A percentile compares a stretch with the other conserved stretches of the same genome.
These are phyloP conservation scores for Pyronema domesticum DNA, from an alignment of 495 filamentous ascomycete species.

Conservation along the genomic window DNA sequence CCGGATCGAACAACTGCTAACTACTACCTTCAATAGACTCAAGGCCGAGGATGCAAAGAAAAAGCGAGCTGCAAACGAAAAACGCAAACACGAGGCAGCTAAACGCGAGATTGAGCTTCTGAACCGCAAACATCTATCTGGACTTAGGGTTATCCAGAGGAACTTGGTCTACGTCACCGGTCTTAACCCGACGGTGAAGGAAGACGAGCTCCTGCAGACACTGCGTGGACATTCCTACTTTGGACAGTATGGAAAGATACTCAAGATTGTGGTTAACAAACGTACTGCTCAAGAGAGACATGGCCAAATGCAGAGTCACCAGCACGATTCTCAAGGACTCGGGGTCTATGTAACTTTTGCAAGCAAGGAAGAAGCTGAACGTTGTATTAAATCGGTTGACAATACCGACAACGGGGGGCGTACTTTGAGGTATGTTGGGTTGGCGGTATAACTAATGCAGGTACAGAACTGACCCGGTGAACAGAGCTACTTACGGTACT, in stretches of 20 bases:
- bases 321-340: slow-evolving; percentile 52
- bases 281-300: slow-evolving; percentile 28
- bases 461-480: not conserved
- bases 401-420: slow-evolving; percentile 80
- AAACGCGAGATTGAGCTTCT: slow-evolving; percentile 89
- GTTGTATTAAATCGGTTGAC: slow-evolving; percentile 81
- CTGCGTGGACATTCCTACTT: slow-evolving; percentile 82
- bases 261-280: slow-evolving; percentile 97
- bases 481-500: slow-evolving; percentile 81
- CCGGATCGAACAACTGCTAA: not conserved
- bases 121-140: slow-evolving; percentile 84
- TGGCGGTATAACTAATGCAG: not conserved
- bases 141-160: slow-evolving; percentile 89
- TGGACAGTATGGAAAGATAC: slow-evolving; percentile 94
- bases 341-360: slow-evolving; percentile 96
- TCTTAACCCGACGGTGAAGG: slow-evolving; percentile 70
- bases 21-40: slow-evolving; percentile 32
- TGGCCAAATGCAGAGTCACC: slow-evolving; percentile 43
- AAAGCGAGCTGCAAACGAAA: slow-evolving; percentile 76
- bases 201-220: slow-evolving; percentile 76
- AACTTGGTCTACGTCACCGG: slow-evolving; percentile 98
- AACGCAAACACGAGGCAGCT: slow-evolving; percentile 84
- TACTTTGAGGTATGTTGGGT: slow-evolving; percentile 41
- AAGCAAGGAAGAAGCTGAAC: slow-evolving; percentile 65
- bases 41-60: slow-evolving; percentile 78